Evolutionary conservation across 2,329 filamentous ascomycete genomes (phyloP).

Genomic region (Verticillium nubilum): DNA sequence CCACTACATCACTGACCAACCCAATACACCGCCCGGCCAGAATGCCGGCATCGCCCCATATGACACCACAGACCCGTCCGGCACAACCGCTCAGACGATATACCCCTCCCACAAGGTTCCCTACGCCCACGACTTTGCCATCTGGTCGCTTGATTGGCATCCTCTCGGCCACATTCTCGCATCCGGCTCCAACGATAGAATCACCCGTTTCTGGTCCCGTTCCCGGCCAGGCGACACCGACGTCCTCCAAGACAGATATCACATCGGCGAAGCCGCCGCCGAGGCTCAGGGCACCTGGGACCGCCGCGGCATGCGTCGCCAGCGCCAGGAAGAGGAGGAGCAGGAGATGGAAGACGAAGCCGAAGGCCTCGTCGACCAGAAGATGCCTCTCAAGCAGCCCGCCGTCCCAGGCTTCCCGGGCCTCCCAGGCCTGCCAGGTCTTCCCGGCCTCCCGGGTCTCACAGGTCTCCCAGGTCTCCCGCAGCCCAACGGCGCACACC

Average conservation of each 20-base stretch:
- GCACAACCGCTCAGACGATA: slow-evolving; percentile 82
- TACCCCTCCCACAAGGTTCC: slow-evolving; percentile 83
- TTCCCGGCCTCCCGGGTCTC: slow-evolving; percentile 51
- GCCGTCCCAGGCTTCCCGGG: slow-evolving; percentile 45
- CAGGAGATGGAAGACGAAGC: slow-evolving; percentile 90
- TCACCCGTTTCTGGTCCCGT: slow-evolving; percentile 95
- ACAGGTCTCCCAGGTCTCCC: slow-evolving; percentile 32
- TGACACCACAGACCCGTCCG: slow-evolving; percentile 73
- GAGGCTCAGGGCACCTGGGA: slow-evolving; percentile 96
- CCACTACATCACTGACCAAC: slow-evolving; percentile 94
- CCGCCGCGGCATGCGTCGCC: slow-evolving; percentile 67
- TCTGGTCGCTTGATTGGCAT: slow-evolving; percentile 98
- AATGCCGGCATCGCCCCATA: slow-evolving; percentile 73
- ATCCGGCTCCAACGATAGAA: slow-evolving; percentile 92
- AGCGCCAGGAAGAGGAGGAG: slow-evolving; percentile 87
- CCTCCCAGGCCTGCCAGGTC: slow-evolving; percentile 46
- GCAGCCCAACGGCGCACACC: slow-evolving; percentile 22
- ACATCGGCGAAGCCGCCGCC: slow-evolving; percentile 89
- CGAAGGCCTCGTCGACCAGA: slow-evolving; percentile 88
- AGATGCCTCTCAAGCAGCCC: slow-evolving; percentile 60
- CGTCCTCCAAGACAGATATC: slow-evolving; percentile 84
- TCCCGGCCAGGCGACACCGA: slow-evolving; percentile 82
- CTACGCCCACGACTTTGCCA: slow-evolving; percentile 88
- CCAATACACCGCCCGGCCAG: slow-evolving; percentile 73
- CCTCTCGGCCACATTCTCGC: slow-evolving; percentile 92